Evolutionary conservation across 192 early-diverging fungal species (phyloP), one percentile per base, ranked within the genome.

Genomic region (Phycomyces blakesleeanus): DNA sequence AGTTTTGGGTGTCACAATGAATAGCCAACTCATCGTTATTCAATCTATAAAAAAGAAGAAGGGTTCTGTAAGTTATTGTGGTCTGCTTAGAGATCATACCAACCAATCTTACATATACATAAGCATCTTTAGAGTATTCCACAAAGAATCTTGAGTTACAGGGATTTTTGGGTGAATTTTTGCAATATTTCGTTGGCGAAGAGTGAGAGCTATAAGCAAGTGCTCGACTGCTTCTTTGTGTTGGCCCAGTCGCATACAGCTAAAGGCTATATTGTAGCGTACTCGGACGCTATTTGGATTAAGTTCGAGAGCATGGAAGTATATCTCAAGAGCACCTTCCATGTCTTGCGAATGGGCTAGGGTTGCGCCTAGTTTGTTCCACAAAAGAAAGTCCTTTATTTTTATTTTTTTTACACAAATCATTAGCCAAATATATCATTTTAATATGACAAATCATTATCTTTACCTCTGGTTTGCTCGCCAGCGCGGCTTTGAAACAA

Each of bases 331-430:
- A 11, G 96, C 96, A 54, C 86, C 81, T 38, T 81, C 78, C 39
- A 89, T 82, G 40, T 86, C 69, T 14, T 86, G 82, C 2, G 86
- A 79, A 71, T 99, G 97, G 26, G 98, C 98, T 27, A 95, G 79
- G 8, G 96, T 99, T 11, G 98, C 98, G 5, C 98, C 98, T 39
- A 99, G 78, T 47, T 92, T 90, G 79, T 98, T 98, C 93, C 93
- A 99, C 56, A 98, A 75, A 67, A 97, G 69, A 73, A 94, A 96
- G 72, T 98, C 93, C 68, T 86, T 70, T n/a, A 20, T 7, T 55
- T 27, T 27, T 10, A 41, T 20, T 40, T 12, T 50, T 24, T 34
- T 3, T 24, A 10, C 3, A 15, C 11, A 25, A 2, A 34, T 7
- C 7, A 10, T 56, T 21, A 47, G 12, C 5, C 21, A 59, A 27